Evolutionary conservation across 331 rosid species (phyloP).

Genomic region (Quercus lobata): DNA sequence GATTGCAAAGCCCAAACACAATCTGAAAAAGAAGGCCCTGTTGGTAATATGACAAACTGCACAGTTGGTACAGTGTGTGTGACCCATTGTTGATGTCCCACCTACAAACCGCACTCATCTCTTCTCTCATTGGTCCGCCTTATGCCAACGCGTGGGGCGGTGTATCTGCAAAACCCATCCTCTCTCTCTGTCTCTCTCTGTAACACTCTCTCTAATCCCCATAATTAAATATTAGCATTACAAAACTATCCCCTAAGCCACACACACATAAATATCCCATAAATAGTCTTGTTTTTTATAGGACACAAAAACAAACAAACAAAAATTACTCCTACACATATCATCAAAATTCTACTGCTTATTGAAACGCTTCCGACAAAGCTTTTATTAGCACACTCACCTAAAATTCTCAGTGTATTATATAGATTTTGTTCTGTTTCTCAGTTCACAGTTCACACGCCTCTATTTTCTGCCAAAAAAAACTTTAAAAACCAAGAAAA

Average conservation of each 20-base stretch:
- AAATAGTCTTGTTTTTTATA: neutral
- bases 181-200: neutral
- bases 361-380: constrained; percentile 20
- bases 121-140: constrained; percentile 35
- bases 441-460: neutral
- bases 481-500: no score
- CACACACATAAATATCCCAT: neutral
- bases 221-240: neutral
- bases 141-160: constrained; percentile 64
- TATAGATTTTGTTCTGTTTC: neutral
- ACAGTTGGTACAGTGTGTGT: neutral
- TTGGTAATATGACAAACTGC: neutral
- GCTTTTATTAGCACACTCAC: constrained; percentile 15
- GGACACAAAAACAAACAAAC: no score
- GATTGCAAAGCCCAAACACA: neutral
- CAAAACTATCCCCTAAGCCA: neutral
- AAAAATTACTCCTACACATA: no score
- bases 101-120: constrained; percentile 48
- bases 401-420: constrained; percentile 2
- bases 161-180: constrained; percentile 22
- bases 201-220: neutral
- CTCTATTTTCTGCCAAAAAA: no score
- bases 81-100: constrained; percentile 22
- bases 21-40: neutral
- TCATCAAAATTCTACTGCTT: no score